Percentiles rank a stretch among this genome's conserved stretches.
Conservation (phyloP, 768 basidiomycete species). For the Auriculariales sp. region DNA sequence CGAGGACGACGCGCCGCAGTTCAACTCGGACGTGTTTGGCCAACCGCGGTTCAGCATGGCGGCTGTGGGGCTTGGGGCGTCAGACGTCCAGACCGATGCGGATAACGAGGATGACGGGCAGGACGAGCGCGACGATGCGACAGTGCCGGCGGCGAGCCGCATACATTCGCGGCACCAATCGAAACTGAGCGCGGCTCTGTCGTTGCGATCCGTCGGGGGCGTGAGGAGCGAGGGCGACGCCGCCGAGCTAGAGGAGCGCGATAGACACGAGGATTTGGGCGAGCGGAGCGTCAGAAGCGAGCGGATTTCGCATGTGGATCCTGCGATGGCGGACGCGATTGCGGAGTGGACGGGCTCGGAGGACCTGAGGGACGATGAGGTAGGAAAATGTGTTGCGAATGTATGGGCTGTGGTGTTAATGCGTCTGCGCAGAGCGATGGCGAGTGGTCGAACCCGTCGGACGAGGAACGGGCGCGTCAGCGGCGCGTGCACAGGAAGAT, state of each 20-base stretch:
- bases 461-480: slow-evolving; percentile 71
- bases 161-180: slow-evolving; percentile 60
- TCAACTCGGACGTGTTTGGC: not conserved
- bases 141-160: slow-evolving; percentile 34
- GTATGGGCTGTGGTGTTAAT: slow-evolving; percentile 8
- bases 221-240: slow-evolving; percentile 9
- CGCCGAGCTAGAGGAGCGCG: slow-evolving; percentile 22
- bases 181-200: slow-evolving; percentile 49
- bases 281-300: slow-evolving; percentile 6
- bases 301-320: slow-evolving; percentile 12
- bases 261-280: slow-evolving; percentile 1
- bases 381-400: slow-evolving; percentile 18
- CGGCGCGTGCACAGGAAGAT: slow-evolving; percentile 47
- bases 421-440: slow-evolving; percentile 48
- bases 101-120: slow-evolving; percentile 21
- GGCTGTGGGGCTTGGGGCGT: slow-evolving; percentile 11
- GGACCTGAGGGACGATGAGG: slow-evolving; percentile 59
- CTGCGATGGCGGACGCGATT: slow-evolving; percentile 25
- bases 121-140: slow-evolving; percentile 24
- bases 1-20: not conserved
- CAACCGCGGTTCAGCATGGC: slow-evolving; percentile 6
- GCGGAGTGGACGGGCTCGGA: slow-evolving; percentile 80
- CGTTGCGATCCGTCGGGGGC: slow-evolving; percentile 47
- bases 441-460: slow-evolving; percentile 84
- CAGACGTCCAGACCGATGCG: too few species aligned